Conservation (phyloP, 2,329 filamentous ascomycete species). For the Hymenoscyphus fraxineus region DNA sequence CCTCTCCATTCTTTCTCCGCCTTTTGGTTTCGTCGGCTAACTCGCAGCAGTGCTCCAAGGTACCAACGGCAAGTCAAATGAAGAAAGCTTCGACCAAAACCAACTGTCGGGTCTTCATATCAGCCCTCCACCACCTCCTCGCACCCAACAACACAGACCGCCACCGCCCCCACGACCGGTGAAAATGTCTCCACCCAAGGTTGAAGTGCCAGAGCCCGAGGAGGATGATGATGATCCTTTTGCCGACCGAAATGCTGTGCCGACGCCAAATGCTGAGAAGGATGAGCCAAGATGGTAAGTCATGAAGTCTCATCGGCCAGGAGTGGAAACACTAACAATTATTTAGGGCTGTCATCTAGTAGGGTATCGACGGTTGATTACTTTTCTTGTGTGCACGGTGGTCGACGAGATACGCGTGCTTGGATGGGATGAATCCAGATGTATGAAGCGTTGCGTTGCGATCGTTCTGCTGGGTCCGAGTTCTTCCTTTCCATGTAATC, state of each 20-base stretch:
- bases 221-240: constrained; percentile 37
- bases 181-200: constrained; percentile 34
- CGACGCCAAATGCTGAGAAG: constrained; percentile 27
- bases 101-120: constrained; percentile 28
- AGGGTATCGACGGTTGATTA: too few relatives aligned
- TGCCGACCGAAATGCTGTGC: constrained; percentile 35
- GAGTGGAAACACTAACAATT: too few relatives aligned
- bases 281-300: constrained; percentile 27
- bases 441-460: too few relatives aligned
- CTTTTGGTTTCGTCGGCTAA: background rate
- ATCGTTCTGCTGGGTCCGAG: too few relatives aligned
- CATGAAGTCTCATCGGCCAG: background rate
- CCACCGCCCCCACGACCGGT: constrained; percentile 26
- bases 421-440: too few relatives aligned
- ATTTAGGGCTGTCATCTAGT: too few relatives aligned
- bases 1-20: background rate
- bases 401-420: too few relatives aligned
- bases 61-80: constrained; percentile 28
- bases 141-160: constrained; percentile 15
- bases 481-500: too few relatives aligned
- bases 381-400: too few relatives aligned
- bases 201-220: constrained; percentile 26
- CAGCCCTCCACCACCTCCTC: constrained; percentile 11
- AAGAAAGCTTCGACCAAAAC: constrained; percentile 15
- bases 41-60: constrained; percentile 19